Base-by-base conservation (phyloP, 2,329 filamentous ascomycete genomes). In the Pseudopithomyces chartarum region DNA sequence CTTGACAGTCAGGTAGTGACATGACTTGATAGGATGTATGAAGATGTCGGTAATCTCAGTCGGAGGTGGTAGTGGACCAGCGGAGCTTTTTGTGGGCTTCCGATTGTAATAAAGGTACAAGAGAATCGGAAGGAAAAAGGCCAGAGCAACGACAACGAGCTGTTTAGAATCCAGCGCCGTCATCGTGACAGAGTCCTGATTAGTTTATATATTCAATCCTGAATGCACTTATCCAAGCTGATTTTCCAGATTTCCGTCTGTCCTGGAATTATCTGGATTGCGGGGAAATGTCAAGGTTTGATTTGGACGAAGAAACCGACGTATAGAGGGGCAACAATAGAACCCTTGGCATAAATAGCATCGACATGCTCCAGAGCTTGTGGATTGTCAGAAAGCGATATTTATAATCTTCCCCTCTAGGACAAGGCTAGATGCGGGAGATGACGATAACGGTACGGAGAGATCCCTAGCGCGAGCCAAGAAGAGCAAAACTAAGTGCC, bases 21-120 rank as follows among this genome's bases (percentile, higher is more conserved):
- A 89, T 58, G 86, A 88, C 67, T 89, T 89, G 65, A 89, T 84
- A 12, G 86, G 86, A 67, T 88, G 88, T 63, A 88, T 79, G 54
- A 81, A 81, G 11, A 88, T 76, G 3, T 74, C 74, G n/a, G 76
- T 75, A 36, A 82, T 74, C 45, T 79, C 73, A 0, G 78, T 79
- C 13, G 76, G 62, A 22, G 67, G 62, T n/a, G 75, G 76, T 2
- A 74, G 59, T 17, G 73, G 68, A 12, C 65, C 66, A 29, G 63
- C 60, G 22, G 48, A 51, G 11, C 47, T 63, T 52, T 62, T 64
- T 47, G 56, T 45, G 8, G 60, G 54, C 8, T 6, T 52, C 12
- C 53, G 62, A 2, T 53, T 67, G 17, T 68, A 65, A 51, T 64
- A 67, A 4, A 72, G n/a, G 32, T 73, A 76, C 4, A 66, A 70